A percentile compares a stretch with the other conserved stretches of the same genome.
These are phyloP conservation scores for Oryza glaberrima DNA, from an alignment of 176 grass and related monocot genomes.

Conservation along the genomic window DNA sequence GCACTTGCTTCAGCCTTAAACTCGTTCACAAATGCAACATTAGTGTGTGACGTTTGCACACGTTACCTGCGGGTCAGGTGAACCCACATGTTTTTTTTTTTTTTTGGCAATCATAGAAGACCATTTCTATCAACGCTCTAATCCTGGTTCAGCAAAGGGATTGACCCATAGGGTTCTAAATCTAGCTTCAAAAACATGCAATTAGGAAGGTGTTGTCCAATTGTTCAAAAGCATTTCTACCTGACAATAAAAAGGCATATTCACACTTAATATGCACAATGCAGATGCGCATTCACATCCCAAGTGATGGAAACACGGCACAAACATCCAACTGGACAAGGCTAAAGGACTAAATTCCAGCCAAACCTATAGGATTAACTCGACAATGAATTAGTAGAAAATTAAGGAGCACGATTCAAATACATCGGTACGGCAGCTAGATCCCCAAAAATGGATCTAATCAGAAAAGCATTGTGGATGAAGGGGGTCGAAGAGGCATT, in stretches of 20 bases:
- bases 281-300: neutral
- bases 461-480: neutral
- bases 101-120: neutral
- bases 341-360: neutral
- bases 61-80: neutral
- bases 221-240: slow-evolving; percentile 5
- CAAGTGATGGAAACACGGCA: neutral
- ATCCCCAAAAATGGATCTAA: slow-evolving; percentile 7
- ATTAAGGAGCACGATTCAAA: neutral
- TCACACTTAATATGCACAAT: neutral
- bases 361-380: neutral
- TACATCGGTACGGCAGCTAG: neutral
- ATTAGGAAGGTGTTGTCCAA: neutral
- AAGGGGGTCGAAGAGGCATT: neutral
- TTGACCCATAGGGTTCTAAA: neutral
- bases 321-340: neutral
- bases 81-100: neutral
- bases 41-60: neutral
- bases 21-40: neutral
- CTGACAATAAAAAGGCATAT: neutral
- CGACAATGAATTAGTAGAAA: neutral
- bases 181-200: neutral
- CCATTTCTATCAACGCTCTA: neutral
- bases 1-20: neutral
- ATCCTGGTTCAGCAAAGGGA: neutral